Evolutionary conservation across 2,329 filamentous ascomycete species (phyloP), one percentile per base, ranked within the genome.

Genomic region (Penicillium italicum): DNA sequence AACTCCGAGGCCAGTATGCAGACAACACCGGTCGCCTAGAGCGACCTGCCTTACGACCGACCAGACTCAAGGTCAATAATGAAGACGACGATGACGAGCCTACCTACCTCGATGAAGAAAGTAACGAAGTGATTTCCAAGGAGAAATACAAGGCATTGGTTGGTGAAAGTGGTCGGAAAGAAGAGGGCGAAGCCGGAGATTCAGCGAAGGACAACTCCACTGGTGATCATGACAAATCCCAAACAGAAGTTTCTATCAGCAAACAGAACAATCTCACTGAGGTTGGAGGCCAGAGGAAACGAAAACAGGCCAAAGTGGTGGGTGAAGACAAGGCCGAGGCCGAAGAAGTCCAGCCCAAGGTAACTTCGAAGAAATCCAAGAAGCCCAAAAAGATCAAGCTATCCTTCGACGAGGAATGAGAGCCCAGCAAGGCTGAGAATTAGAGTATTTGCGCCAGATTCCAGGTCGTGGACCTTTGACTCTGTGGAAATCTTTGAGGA

Each of bases 371-470:
- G 46, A 76, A 76, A 59, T 59, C 69, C 9, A 76, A 74, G 56
- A 76, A 74, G 59, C 73, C 72, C 55, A 77, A 76, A 70, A 77
- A 76, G 62, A 74, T 77, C 58, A 78, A 78, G 60, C 67, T 78
- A 14, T 77, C 76, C 2, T 78, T 78, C 61, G 73, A 76, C 43
- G 73, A 77, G 26, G 70, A 69, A 42, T 66, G 56, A 57, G 45
- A 20, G 14, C 8, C 18, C 3, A 26, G 16, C 5, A 16, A n/a
- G 10, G 8, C 22, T 40, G 12, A 14, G 1, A 31, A 26, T 14
- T 44, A 22, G 1, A 31, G 14, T 12, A 28, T n/a, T 20, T 12
- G 20, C 18, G 12, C 18, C 38, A 50, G 30, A 0, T 36, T 36
- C 16, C 14, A 22, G 26, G 16, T 18, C 14, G 10, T 22, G 18